A percentile compares a stretch with the other conserved stretches of the same genome.
Conservation (phyloP, 2,329 filamentous ascomycete genomes). For the Fusarium sp. region DNA sequence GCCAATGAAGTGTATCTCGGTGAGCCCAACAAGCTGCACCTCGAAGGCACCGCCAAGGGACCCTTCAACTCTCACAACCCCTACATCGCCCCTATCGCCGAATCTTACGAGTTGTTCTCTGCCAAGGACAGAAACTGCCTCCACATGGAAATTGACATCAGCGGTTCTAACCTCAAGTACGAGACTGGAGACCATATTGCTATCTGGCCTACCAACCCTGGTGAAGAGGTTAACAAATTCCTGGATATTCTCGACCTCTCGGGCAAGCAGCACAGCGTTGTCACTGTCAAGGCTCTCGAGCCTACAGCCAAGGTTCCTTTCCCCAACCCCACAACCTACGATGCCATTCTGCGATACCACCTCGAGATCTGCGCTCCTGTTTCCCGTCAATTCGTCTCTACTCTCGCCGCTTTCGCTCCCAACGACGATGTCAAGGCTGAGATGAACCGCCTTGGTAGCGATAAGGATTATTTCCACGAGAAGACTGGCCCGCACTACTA, state of each 20-base stretch:
- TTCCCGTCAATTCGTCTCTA: conserved; percentile 93
- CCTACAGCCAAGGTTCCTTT: conserved; percentile 97
- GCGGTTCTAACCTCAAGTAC: conserved; percentile 89
- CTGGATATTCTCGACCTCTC: conserved; percentile 80
- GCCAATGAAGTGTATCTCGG: conserved; percentile 90
- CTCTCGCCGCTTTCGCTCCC: conserved; percentile 88
- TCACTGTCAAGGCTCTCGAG: conserved; percentile 91
- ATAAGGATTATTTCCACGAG: conserved; percentile 95
- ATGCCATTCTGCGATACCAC: conserved; percentile 92
- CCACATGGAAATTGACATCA: conserved; percentile 94
- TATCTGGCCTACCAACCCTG: conserved; percentile 95
- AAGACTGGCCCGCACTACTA: conserved; percentile 84
- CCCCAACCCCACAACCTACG: conserved; percentile 95
- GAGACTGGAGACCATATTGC: conserved; percentile 98
- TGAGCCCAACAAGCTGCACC: conserved; percentile 95
- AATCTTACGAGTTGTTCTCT: conserved; percentile 91
- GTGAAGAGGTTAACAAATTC: conserved; percentile 91
- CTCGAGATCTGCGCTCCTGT: conserved; percentile 96
- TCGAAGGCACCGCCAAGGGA: conserved; percentile 84
- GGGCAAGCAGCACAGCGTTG: conserved; percentile 82
- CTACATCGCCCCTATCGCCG: conserved; percentile 91
- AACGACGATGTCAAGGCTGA: conserved; percentile 86
- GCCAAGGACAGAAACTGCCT: conserved; percentile 93
- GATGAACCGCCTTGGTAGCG: conserved; percentile 86
- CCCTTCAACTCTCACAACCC: conserved; percentile 98